phyloP scores from a whole-genome alignment of 192 early-diverging fungal species.

The Backusella psychrophila region DNA sequence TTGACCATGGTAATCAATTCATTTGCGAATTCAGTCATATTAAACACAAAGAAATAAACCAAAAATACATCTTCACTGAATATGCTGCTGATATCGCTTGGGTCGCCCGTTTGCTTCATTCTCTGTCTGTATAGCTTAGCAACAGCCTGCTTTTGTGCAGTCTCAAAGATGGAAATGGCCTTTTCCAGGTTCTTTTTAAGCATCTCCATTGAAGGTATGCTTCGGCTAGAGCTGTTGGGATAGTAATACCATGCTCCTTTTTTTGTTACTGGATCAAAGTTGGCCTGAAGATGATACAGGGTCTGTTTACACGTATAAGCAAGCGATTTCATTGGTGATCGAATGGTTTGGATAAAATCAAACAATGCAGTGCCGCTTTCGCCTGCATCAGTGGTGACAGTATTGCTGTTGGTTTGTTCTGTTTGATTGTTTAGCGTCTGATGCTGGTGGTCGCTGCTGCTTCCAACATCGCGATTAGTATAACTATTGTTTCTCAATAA shows the following conservation, averaged over 20 bases:
- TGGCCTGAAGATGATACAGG: slow-evolving; percentile 45
- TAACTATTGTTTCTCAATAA: background rate
- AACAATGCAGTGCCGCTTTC: slow-evolving; percentile 33
- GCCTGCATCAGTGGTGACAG: background rate
- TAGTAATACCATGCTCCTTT: background rate
- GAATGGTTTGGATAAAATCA: slow-evolving; percentile 48
- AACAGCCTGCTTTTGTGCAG: slow-evolving; percentile 44
- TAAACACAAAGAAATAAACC: slow-evolving; percentile 80
- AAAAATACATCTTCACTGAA: slow-evolving; percentile 73
- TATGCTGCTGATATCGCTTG: slow-evolving; percentile 18
- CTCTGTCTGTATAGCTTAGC: slow-evolving; percentile 42
- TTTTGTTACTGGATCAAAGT: slow-evolving; percentile 29
- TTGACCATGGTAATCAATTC: slow-evolving; percentile 56
- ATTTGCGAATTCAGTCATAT: slow-evolving; percentile 70
- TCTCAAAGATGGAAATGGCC: slow-evolving; percentile 52
- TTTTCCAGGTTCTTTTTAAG: slow-evolving; percentile 47
- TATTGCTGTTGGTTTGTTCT: background rate
- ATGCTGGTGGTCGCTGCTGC: background rate
- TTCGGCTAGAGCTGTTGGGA: background rate
- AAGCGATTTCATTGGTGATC: slow-evolving; percentile 52
- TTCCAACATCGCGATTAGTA: background rate
- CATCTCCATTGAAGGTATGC: background rate
- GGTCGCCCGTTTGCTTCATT: slow-evolving; percentile 17
- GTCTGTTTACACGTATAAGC: slow-evolving; percentile 57
- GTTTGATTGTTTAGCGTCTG: background rate